Conservation (phyloP, 352 stramenopile species). For the Peronospora destructor region DNA sequence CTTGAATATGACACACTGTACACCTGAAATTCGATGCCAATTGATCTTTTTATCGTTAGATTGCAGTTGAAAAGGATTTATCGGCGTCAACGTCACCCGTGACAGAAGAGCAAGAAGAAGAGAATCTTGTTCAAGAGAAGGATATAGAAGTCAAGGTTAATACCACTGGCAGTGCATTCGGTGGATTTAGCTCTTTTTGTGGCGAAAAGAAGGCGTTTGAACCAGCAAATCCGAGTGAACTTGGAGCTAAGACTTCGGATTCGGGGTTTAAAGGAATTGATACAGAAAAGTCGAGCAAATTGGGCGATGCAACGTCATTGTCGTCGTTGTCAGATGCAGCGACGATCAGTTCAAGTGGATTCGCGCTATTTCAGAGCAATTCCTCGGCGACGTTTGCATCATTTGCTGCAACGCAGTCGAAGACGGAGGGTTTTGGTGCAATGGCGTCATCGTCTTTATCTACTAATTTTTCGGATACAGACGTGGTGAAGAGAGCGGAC, state of each 20-base stretch:
- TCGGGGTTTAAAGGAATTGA: slow-evolving; percentile 2
- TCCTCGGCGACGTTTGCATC: slow-evolving; percentile 42
- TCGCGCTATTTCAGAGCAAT: slow-evolving; percentile 48
- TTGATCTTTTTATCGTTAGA: neutral
- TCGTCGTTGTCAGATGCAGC: slow-evolving; percentile 7
- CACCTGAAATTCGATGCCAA: slow-evolving; percentile 2
- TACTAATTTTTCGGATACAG: slow-evolving; percentile 43
- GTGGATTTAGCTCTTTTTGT: slow-evolving; percentile 42
- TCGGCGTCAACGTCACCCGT: slow-evolving; percentile 11
- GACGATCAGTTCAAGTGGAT: slow-evolving; percentile 32
- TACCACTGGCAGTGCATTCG: slow-evolving; percentile 35
- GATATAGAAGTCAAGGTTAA: slow-evolving; percentile 14
- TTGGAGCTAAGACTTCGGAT: slow-evolving; percentile 17
- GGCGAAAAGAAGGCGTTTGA: slow-evolving; percentile 44
- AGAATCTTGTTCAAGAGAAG: neutral
- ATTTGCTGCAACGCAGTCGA: slow-evolving; percentile 39
- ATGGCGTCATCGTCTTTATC: slow-evolving; percentile 29
- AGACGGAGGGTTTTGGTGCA: slow-evolving; percentile 35
- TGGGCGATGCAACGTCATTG: slow-evolving; percentile 17
- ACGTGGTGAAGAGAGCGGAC: slow-evolving; percentile 45
- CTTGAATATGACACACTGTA: neutral
- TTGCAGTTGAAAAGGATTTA: slow-evolving; percentile 8
- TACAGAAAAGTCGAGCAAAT: slow-evolving; percentile 13
- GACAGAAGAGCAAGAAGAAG: slow-evolving; percentile 9
- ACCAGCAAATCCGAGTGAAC: slow-evolving; percentile 16